phyloP scores from a whole-genome alignment of 805 yeast genomes.

The Ogataea sp. region DNA sequence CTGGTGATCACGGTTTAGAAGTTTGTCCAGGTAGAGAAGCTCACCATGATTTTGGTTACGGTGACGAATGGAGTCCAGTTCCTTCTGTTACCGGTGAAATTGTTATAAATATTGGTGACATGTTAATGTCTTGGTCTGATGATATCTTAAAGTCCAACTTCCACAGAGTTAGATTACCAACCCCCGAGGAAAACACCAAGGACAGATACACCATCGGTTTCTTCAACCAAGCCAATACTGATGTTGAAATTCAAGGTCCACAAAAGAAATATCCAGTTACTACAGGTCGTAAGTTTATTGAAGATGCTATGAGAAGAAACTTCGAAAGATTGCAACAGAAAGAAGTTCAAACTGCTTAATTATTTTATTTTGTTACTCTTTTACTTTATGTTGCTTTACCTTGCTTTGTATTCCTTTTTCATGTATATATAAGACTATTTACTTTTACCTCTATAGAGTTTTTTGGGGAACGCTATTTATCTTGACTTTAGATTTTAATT shows the following conservation, averaged over 20 bases:
- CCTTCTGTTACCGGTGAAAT: conserved; percentile 26
- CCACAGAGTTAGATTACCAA: conserved; percentile 26
- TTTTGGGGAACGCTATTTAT: neutral
- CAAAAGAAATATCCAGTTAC: conserved; percentile 17
- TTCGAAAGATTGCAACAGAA: conserved; percentile 11
- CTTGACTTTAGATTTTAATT: neutral
- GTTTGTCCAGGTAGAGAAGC: conserved; percentile 30
- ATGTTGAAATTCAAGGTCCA: conserved; percentile 23
- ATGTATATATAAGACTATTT: no score
- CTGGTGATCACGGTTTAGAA: conserved; percentile 28
- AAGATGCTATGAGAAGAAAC: conserved; percentile 26
- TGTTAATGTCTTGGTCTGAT: conserved; percentile 32
- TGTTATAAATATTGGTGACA: conserved; percentile 29
- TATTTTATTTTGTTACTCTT: no score
- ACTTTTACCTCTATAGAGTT: neutral
- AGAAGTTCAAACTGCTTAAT: neutral
- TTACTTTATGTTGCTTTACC: neutral
- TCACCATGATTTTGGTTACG: conserved; percentile 25
- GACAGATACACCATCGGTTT: conserved; percentile 26
- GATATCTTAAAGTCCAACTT: conserved; percentile 26
- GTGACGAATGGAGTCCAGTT: conserved; percentile 28
- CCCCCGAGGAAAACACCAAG: conserved; percentile 18
- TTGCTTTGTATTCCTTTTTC: no score
- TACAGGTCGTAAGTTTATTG: conserved; percentile 25
- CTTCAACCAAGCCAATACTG: conserved; percentile 29